These are phyloP conservation scores for Peribolospora baueri DNA, from an alignment of 768 basidiomycete species.

Conservation along the genomic window DNA sequence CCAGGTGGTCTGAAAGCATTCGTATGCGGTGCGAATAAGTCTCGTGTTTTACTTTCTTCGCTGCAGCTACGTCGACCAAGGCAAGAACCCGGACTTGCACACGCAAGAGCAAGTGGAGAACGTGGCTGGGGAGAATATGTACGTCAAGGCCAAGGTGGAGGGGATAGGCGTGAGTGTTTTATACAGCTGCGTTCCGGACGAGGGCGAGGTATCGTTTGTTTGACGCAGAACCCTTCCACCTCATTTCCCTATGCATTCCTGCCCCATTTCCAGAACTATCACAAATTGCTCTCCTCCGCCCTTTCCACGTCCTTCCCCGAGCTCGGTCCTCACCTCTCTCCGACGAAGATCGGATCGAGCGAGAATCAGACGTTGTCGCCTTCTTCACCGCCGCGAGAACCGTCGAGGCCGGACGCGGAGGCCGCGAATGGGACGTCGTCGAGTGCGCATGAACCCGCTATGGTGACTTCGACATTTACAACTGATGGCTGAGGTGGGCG, in stretches of 20 bases:
- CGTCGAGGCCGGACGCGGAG: too few species aligned
- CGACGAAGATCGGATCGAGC: too few species aligned
- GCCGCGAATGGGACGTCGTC: too few species aligned
- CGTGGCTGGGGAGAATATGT: conserved; percentile 14
- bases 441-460: too few species aligned
- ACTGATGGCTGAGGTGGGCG: too few species aligned
- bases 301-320: conserved; percentile 10
- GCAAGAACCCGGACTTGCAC: conserved; percentile 14
- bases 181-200: neutral
- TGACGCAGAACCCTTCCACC: neutral
- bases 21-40: too few species aligned
- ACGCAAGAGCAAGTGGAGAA: conserved; percentile 13
- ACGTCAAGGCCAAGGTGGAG: conserved; percentile 14
- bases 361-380: too few species aligned
- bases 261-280: conserved; percentile 4
- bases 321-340: neutral
- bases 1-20: too few species aligned
- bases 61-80: conserved; percentile 11
- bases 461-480: too few species aligned
- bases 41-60: neutral
- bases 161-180: conserved; percentile 9
- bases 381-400: too few species aligned
- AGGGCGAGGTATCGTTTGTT: conserved; percentile 7
- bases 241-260: neutral
- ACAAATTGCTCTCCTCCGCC: conserved; percentile 3